Evolutionary conservation across 1,284 basidiomycete species (phyloP).

Genomic region (Cerrena zonata): DNA sequence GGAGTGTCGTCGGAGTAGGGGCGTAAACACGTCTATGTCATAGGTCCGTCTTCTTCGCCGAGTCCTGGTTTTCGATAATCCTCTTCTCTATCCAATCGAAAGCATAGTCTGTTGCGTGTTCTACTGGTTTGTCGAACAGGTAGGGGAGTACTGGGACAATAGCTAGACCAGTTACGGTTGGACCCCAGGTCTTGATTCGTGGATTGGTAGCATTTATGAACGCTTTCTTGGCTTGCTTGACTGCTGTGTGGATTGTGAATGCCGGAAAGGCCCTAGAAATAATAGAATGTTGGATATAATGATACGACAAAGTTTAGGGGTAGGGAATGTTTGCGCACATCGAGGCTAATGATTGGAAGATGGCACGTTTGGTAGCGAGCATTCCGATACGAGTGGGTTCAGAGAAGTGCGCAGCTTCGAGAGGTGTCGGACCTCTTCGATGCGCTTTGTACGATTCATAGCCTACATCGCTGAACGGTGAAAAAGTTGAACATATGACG

Average conservation of each 20-base stretch:
- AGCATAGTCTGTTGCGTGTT: constrained; percentile 54
- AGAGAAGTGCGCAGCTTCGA: constrained; percentile 73
- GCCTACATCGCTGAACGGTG: constrained; percentile 69
- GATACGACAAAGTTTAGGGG: not conserved
- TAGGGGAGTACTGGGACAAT: constrained; percentile 79
- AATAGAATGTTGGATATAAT: constrained; percentile 1
- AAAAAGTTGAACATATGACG: constrained; percentile 4
- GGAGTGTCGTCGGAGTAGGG: not conserved
- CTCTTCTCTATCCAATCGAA: constrained; percentile 65
- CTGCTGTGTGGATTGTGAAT: constrained; percentile 81
- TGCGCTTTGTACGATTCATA: constrained; percentile 88
- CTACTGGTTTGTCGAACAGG: constrained; percentile 81
- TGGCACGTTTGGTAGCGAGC: constrained; percentile 69
- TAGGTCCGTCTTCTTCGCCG: constrained; percentile 17
- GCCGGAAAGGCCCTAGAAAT: constrained; percentile 63
- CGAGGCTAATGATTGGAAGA: constrained; percentile 85
- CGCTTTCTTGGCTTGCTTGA: constrained; percentile 71
- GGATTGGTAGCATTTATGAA: constrained; percentile 63
- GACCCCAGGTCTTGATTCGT: constrained; percentile 72
- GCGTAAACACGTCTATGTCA: constrained; percentile 3
- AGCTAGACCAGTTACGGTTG: constrained; percentile 72
- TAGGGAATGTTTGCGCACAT: constrained; percentile 49
- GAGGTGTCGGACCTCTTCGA: constrained; percentile 62
- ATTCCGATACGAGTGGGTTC: constrained; percentile 70
- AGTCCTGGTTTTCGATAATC: constrained; percentile 31